Base-by-base conservation (phyloP, 116 monocot genomes). In the Cymodocea nodosa region DNA sequence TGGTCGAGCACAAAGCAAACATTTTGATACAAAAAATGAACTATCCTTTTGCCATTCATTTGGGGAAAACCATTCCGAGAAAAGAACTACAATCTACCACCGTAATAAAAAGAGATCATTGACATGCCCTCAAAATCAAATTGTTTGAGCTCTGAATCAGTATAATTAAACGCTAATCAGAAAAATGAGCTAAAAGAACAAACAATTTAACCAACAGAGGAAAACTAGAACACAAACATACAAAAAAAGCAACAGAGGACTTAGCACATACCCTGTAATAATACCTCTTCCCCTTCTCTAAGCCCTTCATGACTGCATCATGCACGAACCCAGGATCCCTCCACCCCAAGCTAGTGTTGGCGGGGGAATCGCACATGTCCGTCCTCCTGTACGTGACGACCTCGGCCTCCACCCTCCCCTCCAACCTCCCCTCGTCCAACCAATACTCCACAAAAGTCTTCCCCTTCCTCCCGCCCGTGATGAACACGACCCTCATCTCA, bases 401-500 rank as follows among this genome's bases (percentile, higher is more conserved):
- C 73, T 70, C 76, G 67, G 97, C 80, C 50, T 30, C 73, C 44
- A 52, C 80, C 64, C 65, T 75, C 69, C 16, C 49, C 24, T 72
- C 83, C 78, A 73, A 20, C 72, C 56, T 67, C 64, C 62, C 73
- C 59, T 65, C 63, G 56, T 66, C 73, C 66, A 51, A 0, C 63
- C 97, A 87, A 58, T 82, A 98, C 66, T 77, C 71, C 68, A 91
- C 87, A 12, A 17, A 72, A 63, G 19, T 68, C 80, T 35, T 74
- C 69, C 61, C 55, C 18, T 15, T 71, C 60, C 78, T 82, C 15
- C 80, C 88, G 15, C 78, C 88, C 20, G 82, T 76, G 44, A 98
- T 56, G 55, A 88, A 98, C 86, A 98, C 23, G 20, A 91, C 92
- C 74, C 88, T 75, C 97, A 98, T 98, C 85, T 90, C 91, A 57